Conservation (phyloP, 768 basidiomycete species). For the Suillus bovinus region DNA sequence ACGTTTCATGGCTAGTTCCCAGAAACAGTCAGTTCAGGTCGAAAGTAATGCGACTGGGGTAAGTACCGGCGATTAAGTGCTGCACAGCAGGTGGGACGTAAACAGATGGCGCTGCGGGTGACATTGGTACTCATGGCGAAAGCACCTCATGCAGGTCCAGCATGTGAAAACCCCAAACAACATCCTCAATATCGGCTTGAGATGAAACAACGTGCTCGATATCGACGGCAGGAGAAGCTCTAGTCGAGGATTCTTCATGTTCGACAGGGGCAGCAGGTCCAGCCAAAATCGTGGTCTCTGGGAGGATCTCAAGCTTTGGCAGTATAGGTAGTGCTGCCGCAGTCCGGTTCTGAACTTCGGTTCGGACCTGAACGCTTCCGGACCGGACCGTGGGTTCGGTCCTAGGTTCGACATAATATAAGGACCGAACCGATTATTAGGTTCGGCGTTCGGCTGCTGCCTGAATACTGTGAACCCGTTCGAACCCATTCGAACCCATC, state of each 20-base stretch:
- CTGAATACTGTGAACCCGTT: too few species aligned
- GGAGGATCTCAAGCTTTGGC: neutral
- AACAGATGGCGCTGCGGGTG: slow-evolving; percentile 19
- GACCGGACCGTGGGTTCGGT: too few species aligned
- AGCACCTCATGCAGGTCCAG: slow-evolving; percentile 35
- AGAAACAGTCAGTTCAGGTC: slow-evolving; percentile 7
- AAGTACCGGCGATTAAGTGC: slow-evolving; percentile 36
- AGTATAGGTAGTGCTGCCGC: too few species aligned
- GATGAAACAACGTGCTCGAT: neutral
- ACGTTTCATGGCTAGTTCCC: slow-evolving; percentile 33
- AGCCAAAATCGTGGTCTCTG: neutral
- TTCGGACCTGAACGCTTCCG: too few species aligned
- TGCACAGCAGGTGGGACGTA: slow-evolving; percentile 38
- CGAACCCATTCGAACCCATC: too few species aligned
- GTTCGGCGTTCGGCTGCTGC: too few species aligned
- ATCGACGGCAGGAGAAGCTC: neutral
- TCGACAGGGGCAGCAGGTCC: neutral
- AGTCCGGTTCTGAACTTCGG: too few species aligned
- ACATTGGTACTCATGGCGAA: slow-evolving; percentile 34
- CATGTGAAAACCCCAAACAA: slow-evolving; percentile 32
- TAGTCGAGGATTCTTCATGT: too few species aligned
- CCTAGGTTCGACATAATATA: too few species aligned
- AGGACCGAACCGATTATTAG: too few species aligned
- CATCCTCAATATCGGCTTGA: neutral
- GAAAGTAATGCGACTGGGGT: neutral